These are phyloP conservation scores for Mucor sp. DNA, from an alignment of 371 early-diverging fungal genomes.

Conservation along the genomic window DNA sequence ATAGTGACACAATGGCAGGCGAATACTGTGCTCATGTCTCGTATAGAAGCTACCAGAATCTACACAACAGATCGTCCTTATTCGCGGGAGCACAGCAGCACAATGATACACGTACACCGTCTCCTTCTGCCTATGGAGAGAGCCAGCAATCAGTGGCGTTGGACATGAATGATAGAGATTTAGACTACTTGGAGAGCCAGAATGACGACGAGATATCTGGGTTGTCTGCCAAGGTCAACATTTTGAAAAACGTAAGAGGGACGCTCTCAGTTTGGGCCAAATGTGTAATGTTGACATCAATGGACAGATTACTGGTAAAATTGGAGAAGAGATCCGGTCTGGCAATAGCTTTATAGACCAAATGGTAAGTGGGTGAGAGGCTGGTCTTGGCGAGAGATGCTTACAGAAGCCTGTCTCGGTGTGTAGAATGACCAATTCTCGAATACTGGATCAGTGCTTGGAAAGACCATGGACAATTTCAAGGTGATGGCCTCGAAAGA, in stretches of 20 bases:
- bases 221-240: slow-evolving; percentile 49
- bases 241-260: slow-evolving; percentile 49
- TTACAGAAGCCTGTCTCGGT: neutral
- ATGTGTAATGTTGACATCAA: neutral
- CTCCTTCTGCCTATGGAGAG: slow-evolving; percentile 20
- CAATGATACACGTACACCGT: slow-evolving; percentile 24
- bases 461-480: slow-evolving; percentile 55
- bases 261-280: too few species aligned
- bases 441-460: slow-evolving; percentile 44
- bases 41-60: slow-evolving; percentile 46
- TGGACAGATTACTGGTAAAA: slow-evolving; percentile 50
- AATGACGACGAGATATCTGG: slow-evolving; percentile 52
- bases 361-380: slow-evolving; percentile 34
- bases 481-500: slow-evolving; percentile 54
- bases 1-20: neutral
- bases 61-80: slow-evolving; percentile 47
- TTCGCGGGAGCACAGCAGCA: slow-evolving; percentile 32
- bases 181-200: slow-evolving; percentile 53
- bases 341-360: slow-evolving; percentile 50
- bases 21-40: neutral
- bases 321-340: slow-evolving; percentile 52
- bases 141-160: slow-evolving; percentile 19
- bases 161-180: slow-evolving; percentile 47
- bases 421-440: slow-evolving; percentile 53
- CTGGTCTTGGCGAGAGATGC: neutral